A percentile compares a stretch with the other conserved stretches of the same genome.
These are phyloP conservation scores for Fusarium oligoseptatum DNA, from an alignment of 2,329 filamentous ascomycete genomes.

Conservation along the genomic window DNA sequence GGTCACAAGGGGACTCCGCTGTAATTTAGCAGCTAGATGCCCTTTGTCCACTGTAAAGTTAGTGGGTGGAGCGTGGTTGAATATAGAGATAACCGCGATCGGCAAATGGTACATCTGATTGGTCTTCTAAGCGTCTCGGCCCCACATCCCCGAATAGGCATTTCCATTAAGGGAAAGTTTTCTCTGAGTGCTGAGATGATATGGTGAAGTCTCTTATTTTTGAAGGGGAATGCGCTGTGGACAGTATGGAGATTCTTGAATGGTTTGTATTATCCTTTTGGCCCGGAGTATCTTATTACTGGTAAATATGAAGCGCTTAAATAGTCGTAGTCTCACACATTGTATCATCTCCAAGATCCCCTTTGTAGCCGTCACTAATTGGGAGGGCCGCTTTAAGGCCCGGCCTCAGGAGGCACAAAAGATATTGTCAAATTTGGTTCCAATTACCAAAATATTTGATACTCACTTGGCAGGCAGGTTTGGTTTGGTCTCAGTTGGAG, in stretches of 20 bases:
- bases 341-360: too few relatives aligned
- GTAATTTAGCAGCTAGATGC: neutral
- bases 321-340: too few relatives aligned
- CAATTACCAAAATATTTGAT: too few relatives aligned
- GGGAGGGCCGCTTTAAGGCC: too few relatives aligned
- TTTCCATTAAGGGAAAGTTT: neutral
- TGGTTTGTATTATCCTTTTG: neutral
- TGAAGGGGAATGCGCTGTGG: neutral
- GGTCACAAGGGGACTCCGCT: neutral
- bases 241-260: neutral
- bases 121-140: neutral
- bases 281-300: neutral
- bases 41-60: neutral
- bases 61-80: neutral
- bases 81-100: neutral
- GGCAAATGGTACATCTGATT: neutral
- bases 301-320: neutral
- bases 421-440: too few relatives aligned
- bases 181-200: neutral
- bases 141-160: neutral
- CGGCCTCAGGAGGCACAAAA: too few relatives aligned
- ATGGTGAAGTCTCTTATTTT: neutral
- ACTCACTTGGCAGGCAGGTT: too few relatives aligned
- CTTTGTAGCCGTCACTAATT: too few relatives aligned
- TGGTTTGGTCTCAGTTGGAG: too few relatives aligned